Evolutionary conservation across 2,329 filamentous ascomycete genomes (phyloP).

Genomic region (Sporothrix euskadiensis): DNA sequence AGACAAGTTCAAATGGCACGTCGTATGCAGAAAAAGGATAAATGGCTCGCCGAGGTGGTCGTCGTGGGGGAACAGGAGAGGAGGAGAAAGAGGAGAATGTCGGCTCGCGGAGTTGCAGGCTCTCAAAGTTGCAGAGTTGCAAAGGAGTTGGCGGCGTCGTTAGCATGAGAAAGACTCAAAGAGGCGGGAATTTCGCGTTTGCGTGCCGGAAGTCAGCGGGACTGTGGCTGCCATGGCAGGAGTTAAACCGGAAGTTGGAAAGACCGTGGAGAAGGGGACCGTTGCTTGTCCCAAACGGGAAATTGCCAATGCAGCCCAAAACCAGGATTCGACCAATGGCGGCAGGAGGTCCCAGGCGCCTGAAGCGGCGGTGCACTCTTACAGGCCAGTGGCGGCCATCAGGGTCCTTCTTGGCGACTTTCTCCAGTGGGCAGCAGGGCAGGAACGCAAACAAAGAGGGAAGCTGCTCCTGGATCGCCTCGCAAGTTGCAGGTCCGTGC

Average conservation of each 20-base stretch:
- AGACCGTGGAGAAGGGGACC: conserved; percentile 4
- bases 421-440: background rate
- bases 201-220: conserved; percentile 21
- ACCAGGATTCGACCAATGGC: background rate
- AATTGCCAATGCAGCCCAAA: conserved; percentile 23
- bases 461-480: background rate
- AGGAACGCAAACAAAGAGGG: background rate
- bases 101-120: background rate
- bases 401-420: background rate
- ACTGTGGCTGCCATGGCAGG: background rate
- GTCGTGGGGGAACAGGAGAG: background rate
- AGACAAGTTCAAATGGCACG: background rate
- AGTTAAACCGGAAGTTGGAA: background rate
- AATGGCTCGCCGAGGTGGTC: conserved; percentile 5
- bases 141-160: background rate
- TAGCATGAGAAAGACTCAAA: background rate
- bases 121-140: background rate
- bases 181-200: conserved; percentile 16
- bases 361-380: background rate
- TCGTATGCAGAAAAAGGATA: background rate
- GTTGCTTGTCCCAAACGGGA: conserved; percentile 20
- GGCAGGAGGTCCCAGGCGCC: background rate
- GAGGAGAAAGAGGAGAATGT: conserved; percentile 3
- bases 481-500: background rate
- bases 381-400: conserved; percentile 18